Base-by-base conservation (phyloP, 2,329 filamentous ascomycete species). In the Sarocladium oryzae region DNA sequence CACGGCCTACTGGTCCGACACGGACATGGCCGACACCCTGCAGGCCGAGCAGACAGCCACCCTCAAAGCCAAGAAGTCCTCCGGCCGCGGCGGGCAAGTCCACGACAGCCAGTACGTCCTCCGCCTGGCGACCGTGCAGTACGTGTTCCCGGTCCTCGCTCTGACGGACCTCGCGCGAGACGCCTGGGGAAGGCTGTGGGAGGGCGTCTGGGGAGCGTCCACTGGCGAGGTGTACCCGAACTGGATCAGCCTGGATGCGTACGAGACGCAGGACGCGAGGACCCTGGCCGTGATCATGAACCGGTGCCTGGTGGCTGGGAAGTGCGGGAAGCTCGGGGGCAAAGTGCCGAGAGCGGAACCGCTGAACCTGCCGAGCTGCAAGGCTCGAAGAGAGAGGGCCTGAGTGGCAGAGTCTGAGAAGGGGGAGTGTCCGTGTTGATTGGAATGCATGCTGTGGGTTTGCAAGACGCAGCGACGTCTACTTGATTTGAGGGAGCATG, bases 201-300 rank as follows among this genome's bases (percentile, higher is more conserved):
- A 43, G 7, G 49, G 57, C 8, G 37, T 63, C 18, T 68, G 65
- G 63, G 41, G 52, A 1, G 50, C 18, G 3, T 49, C 63, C 4
- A 59, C 54, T 2, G 56, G 55, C 33, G 9, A 53, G 9, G 45
- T 49, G 9, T 68, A 66, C 41, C 65, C 66, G 8, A 68, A 65
- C 52, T 67, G 65, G 65, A 51, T 68, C 28, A 56, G 59, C 18
- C 54, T 66, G 41, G 64, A 67, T 33, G 53, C 52, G 13, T 56
- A 67, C 15, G 57, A 61, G 4, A 57, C 55, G 1, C 54, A 53
- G 18, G 57, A 58, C 55, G 53, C 56, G 21, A 63, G 60, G 56
- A 51, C 50, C 16, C 51, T 66, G 23, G 58, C 51, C 21, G 60
- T 63, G 55, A 54, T 56, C 7, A 55, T 67, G 52, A 68, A 68